Base-by-base conservation (phyloP, 495 filamentous ascomycete genomes). In the Xanthoparmelia taractica region DNA sequence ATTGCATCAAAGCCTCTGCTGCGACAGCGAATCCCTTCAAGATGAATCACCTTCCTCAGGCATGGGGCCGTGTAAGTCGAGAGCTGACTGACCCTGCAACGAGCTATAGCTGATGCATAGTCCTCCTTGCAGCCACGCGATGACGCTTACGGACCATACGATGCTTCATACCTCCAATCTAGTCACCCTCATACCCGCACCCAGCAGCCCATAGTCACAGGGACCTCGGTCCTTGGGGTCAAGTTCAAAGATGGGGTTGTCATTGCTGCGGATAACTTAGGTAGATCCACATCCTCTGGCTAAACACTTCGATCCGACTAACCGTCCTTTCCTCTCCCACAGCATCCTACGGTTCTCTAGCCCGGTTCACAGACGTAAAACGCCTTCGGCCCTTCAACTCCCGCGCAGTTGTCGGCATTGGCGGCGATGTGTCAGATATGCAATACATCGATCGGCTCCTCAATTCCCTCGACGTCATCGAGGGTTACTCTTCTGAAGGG, bases 331-430 rank as follows among this genome's bases (percentile, higher is more conserved):
- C 41, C 29, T 47, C 13, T 17, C 58, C 11, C 47, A 50, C 68
- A 96, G 94, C 94, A 65, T 97, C 95, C 57, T 98, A 98, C 77
- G 94, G 94, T 69, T 96, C 93, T 61, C 87, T 98, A 59, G 91
- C 94, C 45, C 91, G 94, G 69, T 98, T 97, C 82, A 90, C 90
- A 69, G 89, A 96, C 76, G 90, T 97, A 68, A 92, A 97, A 70
- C 83, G 83, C 65, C 88, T 98, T 63, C 89, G 88, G 65, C 80
- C 84, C 63, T 97, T 98, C 77, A 81, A 84, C 67, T 74, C 79
- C 33, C 78, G 83, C 47, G 86, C 88, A 34, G 76, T 97, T 61
- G 76, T 97, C 72, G 88, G 91, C 65, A 93, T 96, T 79, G 87
- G 91, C 74, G 90, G 95, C 75, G 88, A 97, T 78, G 90, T 98